phyloP scores from a whole-genome alignment of 2,329 filamentous ascomycete species.

The Apiospora marii region DNA sequence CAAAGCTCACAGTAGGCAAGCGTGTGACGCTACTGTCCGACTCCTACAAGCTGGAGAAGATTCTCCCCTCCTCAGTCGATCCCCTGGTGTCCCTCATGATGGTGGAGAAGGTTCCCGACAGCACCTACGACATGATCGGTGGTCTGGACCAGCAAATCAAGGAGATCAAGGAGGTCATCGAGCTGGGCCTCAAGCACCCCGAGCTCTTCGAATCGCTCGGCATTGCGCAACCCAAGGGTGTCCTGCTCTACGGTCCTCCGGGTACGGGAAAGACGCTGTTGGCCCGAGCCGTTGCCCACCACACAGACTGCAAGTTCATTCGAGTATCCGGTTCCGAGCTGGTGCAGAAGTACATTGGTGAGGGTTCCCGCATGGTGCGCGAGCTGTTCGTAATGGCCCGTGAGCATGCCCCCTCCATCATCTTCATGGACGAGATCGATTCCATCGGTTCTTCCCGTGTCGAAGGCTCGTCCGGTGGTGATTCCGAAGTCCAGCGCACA shows the following conservation, averaged over 20 bases:
- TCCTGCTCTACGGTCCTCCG: constrained; percentile 93
- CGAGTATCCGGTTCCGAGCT: constrained; percentile 94
- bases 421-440: constrained; percentile 99
- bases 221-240: constrained; percentile 97
- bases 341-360: constrained; percentile 99
- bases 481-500: constrained; percentile 97
- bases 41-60: constrained; percentile 98
- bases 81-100: constrained; percentile 99
- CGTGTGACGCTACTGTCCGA: constrained; percentile 96
- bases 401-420: constrained; percentile 97
- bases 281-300: constrained; percentile 94
- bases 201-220: constrained; percentile 99
- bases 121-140: constrained; percentile 99
- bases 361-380: constrained; percentile 97
- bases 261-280: constrained; percentile 97
- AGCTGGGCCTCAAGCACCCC: constrained; percentile 96
- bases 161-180: constrained; percentile 99
- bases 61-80: constrained; percentile 96
- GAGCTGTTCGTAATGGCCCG: constrained; percentile 99
- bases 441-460: constrained; percentile 97
- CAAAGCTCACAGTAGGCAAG: constrained; percentile 96
- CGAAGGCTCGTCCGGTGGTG: constrained; percentile 92
- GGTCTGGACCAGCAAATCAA: constrained; percentile 99
- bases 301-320: constrained; percentile 99
- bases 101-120: constrained; percentile 99